Evolutionary conservation across 176 grass and related monocot species (phyloP).

Genomic region (Leersia perrieri): DNA sequence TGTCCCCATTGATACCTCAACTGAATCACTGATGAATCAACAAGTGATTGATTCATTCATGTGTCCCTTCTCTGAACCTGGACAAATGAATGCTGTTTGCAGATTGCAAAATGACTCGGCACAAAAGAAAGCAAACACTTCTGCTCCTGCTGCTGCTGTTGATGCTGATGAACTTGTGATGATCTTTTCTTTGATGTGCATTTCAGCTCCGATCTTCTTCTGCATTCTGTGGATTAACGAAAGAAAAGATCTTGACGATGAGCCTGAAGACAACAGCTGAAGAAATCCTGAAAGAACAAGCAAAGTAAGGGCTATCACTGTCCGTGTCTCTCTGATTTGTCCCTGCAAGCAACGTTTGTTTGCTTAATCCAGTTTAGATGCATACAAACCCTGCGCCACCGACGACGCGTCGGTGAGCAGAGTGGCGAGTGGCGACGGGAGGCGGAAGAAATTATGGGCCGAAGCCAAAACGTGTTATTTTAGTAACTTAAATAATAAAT

Average conservation of each 20-base stretch:
- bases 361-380: slow-evolving; percentile 14
- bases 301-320: slow-evolving; percentile 3
- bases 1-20: slow-evolving; percentile 1
- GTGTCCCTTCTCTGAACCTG: slow-evolving; percentile 15
- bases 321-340: slow-evolving; percentile 5
- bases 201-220: background rate
- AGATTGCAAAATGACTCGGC: slow-evolving; percentile 19
- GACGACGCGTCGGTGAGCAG: background rate
- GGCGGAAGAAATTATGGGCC: too few relatives aligned
- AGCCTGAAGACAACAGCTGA: slow-evolving; percentile 14
- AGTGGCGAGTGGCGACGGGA: too few relatives aligned
- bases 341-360: slow-evolving; percentile 13
- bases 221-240: background rate
- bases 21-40: slow-evolving; percentile 25
- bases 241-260: background rate
- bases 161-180: background rate
- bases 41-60: slow-evolving; percentile 6
- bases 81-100: slow-evolving; percentile 9
- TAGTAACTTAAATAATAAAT: too few relatives aligned
- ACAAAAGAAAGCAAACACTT: slow-evolving; percentile 20
- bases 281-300: slow-evolving; percentile 21
- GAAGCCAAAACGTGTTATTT: too few relatives aligned
- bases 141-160: background rate
- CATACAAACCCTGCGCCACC: background rate
- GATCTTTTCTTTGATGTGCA: background rate